These are phyloP conservation scores for Prosopis cineraria DNA, from an alignment of 306 rosid species.

Conservation along the genomic window DNA sequence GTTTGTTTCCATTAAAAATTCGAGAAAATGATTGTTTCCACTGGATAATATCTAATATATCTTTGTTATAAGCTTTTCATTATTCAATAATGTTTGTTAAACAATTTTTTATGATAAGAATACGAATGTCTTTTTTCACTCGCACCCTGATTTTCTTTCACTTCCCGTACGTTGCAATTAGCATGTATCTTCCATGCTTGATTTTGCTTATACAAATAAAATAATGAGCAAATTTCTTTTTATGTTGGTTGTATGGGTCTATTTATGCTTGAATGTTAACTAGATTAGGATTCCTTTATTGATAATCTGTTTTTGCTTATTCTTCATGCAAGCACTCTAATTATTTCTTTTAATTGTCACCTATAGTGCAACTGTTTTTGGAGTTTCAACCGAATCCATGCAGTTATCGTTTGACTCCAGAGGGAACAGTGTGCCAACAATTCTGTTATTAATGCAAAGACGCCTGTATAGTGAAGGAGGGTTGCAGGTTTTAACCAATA, in stretches of 20 bases:
- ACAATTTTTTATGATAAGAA: neutral
- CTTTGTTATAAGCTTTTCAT: neutral
- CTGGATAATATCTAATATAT: no score
- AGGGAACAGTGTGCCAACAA: slow-evolving; percentile 83
- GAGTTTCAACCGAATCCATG: slow-evolving; percentile 90
- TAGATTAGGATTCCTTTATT: slow-evolving; percentile 9
- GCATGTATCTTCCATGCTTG: neutral
- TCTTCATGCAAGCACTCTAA: neutral
- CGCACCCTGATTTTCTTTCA: neutral
- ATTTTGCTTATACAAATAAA: neutral
- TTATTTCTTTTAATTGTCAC: slow-evolving; percentile 23
- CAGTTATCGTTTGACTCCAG: slow-evolving; percentile 70
- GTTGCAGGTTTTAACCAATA: slow-evolving; percentile 54
- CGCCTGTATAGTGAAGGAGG: slow-evolving; percentile 75
- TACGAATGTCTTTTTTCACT: neutral
- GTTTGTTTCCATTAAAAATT: neutral
- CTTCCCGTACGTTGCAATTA: neutral
- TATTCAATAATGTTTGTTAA: neutral
- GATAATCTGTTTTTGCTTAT: slow-evolving; percentile 6
- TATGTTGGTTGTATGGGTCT: neutral
- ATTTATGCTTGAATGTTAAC: neutral
- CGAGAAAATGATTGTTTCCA: no score
- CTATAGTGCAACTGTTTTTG: slow-evolving; percentile 73
- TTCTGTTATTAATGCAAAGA: slow-evolving; percentile 77
- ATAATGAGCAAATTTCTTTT: neutral